Evolutionary conservation across 129 eudicot species (phyloP).

Genomic region (Escallonia rubra): DNA sequence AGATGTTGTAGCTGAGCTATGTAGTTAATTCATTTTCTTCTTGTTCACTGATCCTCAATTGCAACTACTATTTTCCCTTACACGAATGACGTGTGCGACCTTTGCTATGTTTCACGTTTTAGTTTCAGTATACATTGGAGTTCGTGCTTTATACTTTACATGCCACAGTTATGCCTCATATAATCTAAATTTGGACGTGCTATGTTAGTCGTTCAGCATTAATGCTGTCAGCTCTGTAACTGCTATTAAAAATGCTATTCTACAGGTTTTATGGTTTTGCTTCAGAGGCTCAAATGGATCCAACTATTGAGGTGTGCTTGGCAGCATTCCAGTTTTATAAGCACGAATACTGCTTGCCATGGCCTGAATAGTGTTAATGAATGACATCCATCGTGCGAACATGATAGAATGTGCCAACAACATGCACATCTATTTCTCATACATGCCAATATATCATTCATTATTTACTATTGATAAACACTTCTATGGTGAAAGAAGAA

Average conservation of each 20-base stretch:
- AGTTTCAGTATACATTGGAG: too few species aligned
- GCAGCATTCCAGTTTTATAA: neutral
- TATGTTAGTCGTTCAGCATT: neutral
- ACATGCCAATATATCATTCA: too few species aligned
- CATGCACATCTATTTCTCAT: neutral
- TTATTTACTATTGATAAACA: too few species aligned
- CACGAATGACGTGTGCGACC: too few species aligned
- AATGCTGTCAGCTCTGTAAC: constrained; percentile 5
- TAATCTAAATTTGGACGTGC: neutral
- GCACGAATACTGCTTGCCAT: constrained; percentile 17
- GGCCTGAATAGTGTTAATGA: neutral
- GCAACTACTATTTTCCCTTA: too few species aligned
- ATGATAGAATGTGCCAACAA: neutral
- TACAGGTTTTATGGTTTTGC: constrained; percentile 94
- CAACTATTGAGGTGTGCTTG: constrained; percentile 72
- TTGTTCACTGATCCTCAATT: neutral
- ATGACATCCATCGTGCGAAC: neutral
- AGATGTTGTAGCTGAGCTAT: constrained; percentile 8
- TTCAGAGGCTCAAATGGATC: constrained; percentile 97
- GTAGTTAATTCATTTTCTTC: neutral
- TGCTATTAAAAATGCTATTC: constrained; percentile 13
- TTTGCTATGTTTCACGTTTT: too few species aligned
- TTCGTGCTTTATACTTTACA: too few species aligned
- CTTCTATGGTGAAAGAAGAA: too few species aligned
- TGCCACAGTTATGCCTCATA: neutral